Percentiles rank a stretch among this genome's conserved stretches.
These are phyloP conservation scores for Kluyveromyces wickerhamii DNA, from an alignment of 805 yeast genomes.

Conservation along the genomic window DNA sequence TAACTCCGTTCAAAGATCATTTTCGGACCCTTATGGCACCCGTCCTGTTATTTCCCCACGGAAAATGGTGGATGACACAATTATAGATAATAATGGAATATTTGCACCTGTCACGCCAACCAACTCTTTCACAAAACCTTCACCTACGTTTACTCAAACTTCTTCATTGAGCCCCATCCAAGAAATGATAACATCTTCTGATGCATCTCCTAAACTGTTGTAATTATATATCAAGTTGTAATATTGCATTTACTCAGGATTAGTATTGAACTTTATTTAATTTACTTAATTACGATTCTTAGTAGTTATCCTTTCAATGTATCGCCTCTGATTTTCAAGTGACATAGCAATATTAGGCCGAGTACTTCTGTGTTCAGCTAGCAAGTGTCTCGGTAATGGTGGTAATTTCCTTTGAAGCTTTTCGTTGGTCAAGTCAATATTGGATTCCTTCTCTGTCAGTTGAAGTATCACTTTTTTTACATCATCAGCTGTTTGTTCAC, in stretches of 20 bases:
- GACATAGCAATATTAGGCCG: conserved; percentile 2
- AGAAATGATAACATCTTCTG: conserved; percentile 24
- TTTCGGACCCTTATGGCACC: conserved; percentile 6
- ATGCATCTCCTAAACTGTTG: conserved; percentile 20
- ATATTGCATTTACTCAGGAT: too few species aligned
- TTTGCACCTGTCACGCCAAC: conserved; percentile 13
- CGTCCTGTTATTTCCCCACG: background rate
- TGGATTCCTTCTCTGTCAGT: conserved; percentile 5
- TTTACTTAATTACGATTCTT: too few species aligned
- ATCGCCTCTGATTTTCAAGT: conserved; percentile 2
- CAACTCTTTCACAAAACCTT: conserved; percentile 20
- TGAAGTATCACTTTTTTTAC: conserved; percentile 21
- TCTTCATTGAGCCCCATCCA: conserved; percentile 28
- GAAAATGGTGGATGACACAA: background rate
- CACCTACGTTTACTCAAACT: conserved; percentile 17
- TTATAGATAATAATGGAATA: conserved; percentile 2
- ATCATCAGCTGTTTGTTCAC: conserved; percentile 24
- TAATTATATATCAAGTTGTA: conserved; percentile 2
- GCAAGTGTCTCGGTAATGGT: background rate
- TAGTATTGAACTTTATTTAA: too few species aligned
- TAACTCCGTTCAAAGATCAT: conserved; percentile 5
- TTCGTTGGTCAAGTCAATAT: background rate
- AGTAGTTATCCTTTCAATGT: conserved; percentile 4
- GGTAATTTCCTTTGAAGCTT: background rate
- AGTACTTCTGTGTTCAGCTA: background rate